A percentile compares a stretch with the other conserved stretches of the same genome.
Evolutionary conservation across 2,329 filamentous ascomycete species (phyloP).

Genomic region (Byssoonygena ceratinophila): DNA sequence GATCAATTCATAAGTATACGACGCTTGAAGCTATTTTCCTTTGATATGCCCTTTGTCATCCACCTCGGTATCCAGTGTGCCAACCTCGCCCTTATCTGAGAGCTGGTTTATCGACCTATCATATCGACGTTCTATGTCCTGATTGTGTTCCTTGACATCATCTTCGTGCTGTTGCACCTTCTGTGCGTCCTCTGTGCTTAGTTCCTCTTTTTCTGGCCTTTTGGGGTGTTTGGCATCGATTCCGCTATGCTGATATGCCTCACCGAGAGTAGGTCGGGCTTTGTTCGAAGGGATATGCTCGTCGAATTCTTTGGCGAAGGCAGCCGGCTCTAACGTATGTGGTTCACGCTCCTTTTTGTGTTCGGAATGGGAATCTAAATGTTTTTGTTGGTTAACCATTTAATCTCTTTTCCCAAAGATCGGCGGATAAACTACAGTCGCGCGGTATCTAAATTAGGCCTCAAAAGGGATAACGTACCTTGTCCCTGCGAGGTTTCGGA

Average conservation of each 20-base stretch:
- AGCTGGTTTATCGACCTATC: slow-evolving; percentile 15
- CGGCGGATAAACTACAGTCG: no score
- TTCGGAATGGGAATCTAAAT: slow-evolving; percentile 8
- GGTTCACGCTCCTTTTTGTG: slow-evolving; percentile 10
- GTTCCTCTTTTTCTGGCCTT: slow-evolving; percentile 13
- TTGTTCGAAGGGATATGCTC: slow-evolving; percentile 17
- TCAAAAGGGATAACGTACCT: background rate
- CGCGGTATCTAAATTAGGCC: no score
- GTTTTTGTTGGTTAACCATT: background rate
- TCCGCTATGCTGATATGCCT: slow-evolving; percentile 18
- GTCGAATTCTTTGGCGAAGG: slow-evolving; percentile 17
- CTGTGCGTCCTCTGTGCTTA: slow-evolving; percentile 13
- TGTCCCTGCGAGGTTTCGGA: background rate
- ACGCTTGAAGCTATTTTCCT: slow-evolving; percentile 2
- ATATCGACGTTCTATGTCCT: slow-evolving; percentile 17
- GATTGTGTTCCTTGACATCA: slow-evolving; percentile 17
- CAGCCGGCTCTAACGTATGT: slow-evolving; percentile 12
- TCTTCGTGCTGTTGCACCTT: slow-evolving; percentile 10
- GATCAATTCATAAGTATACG: background rate
- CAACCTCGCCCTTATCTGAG: slow-evolving; percentile 11
- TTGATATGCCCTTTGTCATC: slow-evolving; percentile 9
- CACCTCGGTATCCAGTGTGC: slow-evolving; percentile 13
- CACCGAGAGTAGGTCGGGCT: slow-evolving; percentile 15
- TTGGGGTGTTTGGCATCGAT: slow-evolving; percentile 15
- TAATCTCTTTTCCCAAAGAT: background rate